Conservation (phyloP, 2,329 filamentous ascomycete genomes). For the Grosmannia clavigera region DNA sequence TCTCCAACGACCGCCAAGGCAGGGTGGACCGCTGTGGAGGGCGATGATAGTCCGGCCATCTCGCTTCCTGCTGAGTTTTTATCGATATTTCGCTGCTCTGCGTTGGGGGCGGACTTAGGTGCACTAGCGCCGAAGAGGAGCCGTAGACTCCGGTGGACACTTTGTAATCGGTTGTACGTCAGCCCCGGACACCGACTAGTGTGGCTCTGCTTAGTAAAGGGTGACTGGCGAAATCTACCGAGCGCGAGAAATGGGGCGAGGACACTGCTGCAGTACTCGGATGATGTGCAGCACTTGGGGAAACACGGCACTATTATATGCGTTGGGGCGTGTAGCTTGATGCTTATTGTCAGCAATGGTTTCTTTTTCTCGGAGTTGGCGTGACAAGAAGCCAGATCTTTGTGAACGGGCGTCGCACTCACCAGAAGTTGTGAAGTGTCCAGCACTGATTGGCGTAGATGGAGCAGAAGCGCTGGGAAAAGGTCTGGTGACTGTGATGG, state of each 20-base stretch:
- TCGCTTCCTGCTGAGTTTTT: constrained; percentile 1
- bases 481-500: neutral
- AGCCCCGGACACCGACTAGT: neutral
- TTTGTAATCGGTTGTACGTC: neutral
- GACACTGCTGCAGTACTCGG: neutral
- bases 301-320: neutral
- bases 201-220: neutral
- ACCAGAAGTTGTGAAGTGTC: neutral
- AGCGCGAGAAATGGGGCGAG: neutral
- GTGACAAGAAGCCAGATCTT: neutral
- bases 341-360: neutral
- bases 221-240: neutral
- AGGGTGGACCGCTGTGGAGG: constrained; percentile 37
- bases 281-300: neutral
- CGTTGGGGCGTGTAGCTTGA: neutral
- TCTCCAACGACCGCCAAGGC: constrained; percentile 19
- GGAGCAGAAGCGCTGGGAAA: neutral
- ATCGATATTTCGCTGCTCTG: neutral
- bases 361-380: neutral
- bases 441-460: constrained; percentile 5
- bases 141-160: neutral
- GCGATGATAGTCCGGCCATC: constrained; percentile 30
- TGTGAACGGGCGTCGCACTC: neutral
- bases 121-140: neutral
- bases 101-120: constrained; percentile 5